A percentile compares a stretch with the other conserved stretches of the same genome.
phyloP scores from a whole-genome alignment of 306 rosid species.

The Phaseolus lunatus region DNA sequence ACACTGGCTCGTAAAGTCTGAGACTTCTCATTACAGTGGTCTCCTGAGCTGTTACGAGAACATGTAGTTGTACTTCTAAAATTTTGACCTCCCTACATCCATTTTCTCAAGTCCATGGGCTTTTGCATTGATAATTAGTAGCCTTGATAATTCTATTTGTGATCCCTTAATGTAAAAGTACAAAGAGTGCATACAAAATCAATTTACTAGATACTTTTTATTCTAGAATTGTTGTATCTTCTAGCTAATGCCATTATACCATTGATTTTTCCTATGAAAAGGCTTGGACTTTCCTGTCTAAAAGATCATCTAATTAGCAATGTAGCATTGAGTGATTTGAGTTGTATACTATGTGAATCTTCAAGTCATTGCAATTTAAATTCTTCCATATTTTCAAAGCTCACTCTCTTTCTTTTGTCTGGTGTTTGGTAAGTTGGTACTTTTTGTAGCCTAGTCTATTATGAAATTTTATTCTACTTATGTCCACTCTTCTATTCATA shows the following conservation, averaged over 20 bases:
- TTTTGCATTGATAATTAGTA: constrained; percentile 30
- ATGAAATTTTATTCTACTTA: background rate
- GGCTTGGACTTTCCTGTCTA: constrained; percentile 21
- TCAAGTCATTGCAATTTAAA: constrained; percentile 16
- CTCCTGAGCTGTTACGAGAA: constrained; percentile 38
- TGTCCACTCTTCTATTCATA: background rate
- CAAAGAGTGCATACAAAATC: constrained; percentile 15
- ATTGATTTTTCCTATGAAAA: constrained; percentile 1
- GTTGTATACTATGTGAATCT: constrained; percentile 22
- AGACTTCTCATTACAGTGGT: constrained; percentile 27
- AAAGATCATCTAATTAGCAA: constrained; percentile 30
- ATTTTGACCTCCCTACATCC: constrained; percentile 18
- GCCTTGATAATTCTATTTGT: constrained; percentile 18
- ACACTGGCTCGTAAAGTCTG: constrained; percentile 90
- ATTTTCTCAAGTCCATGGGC: constrained; percentile 23
- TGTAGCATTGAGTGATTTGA: constrained; percentile 15
- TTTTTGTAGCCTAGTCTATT: background rate
- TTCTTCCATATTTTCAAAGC: constrained; percentile 34
- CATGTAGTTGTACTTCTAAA: constrained; percentile 32
- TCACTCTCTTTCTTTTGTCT: background rate
- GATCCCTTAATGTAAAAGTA: constrained; percentile 9
- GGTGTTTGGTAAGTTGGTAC: background rate
- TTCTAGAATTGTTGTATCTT: constrained; percentile 39
- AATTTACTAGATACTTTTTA: constrained; percentile 24
- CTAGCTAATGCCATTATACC: background rate